Evolutionary conservation across 106 monocot species (phyloP).

Genomic region (Acorus gramineus): DNA sequence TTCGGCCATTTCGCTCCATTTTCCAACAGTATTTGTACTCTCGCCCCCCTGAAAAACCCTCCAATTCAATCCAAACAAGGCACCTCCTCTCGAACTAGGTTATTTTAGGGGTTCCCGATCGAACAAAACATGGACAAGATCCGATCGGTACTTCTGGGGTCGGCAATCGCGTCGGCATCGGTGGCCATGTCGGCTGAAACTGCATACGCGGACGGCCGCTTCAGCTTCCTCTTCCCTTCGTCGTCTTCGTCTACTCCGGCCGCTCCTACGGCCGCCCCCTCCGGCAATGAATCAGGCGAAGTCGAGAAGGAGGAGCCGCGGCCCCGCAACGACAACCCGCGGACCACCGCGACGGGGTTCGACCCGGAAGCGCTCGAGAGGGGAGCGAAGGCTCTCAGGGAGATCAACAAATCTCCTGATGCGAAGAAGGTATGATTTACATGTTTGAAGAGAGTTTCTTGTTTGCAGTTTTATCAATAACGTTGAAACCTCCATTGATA

Average conservation of each 20-base stretch:
- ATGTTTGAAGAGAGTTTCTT: neutral
- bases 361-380: slow-evolving; percentile 88
- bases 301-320: slow-evolving; percentile 14
- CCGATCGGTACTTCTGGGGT: too few species aligned
- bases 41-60: too few species aligned
- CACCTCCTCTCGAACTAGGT: too few species aligned
- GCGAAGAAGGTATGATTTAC: slow-evolving; percentile 55
- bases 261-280: neutral
- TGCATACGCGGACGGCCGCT: slow-evolving; percentile 41
- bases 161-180: slow-evolving; percentile 24
- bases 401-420: slow-evolving; percentile 56
- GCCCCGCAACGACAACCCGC: slow-evolving; percentile 59
- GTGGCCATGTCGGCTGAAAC: slow-evolving; percentile 28
- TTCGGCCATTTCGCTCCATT: too few species aligned
- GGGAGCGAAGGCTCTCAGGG: slow-evolving; percentile 55
- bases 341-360: slow-evolving; percentile 80
- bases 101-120: too few species aligned
- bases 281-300: slow-evolving; percentile 2
- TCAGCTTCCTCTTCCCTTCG: slow-evolving; percentile 9
- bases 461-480: neutral
- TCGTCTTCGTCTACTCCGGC: neutral
- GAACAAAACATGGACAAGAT: too few species aligned
- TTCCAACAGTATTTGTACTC: too few species aligned
- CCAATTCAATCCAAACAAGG: too few species aligned
- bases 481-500: neutral